Percentiles rank a stretch among this genome's conserved stretches.
These are phyloP conservation scores for Colletotrichum shisoi DNA, from an alignment of 2,329 filamentous ascomycete species.

Conservation along the genomic window DNA sequence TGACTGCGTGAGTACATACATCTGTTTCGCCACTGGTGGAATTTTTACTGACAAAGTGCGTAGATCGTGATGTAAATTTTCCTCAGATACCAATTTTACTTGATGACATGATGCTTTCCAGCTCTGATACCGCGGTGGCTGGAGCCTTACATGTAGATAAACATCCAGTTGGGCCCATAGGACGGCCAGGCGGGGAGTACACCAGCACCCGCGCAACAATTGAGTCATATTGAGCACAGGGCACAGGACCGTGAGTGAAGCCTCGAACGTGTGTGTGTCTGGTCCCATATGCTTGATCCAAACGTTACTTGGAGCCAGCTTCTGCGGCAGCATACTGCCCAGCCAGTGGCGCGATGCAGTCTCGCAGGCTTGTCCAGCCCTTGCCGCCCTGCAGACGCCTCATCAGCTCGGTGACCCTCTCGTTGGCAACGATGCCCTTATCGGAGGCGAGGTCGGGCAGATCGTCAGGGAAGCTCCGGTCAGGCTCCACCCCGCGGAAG, in stretches of 20 bases:
- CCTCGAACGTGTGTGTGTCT: neutral
- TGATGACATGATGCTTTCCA: conserved; percentile 33
- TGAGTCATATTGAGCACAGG: conserved; percentile 10
- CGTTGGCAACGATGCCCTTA: conserved; percentile 25
- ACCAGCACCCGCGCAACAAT: conserved; percentile 27
- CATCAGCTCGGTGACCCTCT: conserved; percentile 14
- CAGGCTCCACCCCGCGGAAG: conserved; percentile 15
- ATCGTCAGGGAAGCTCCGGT: conserved; percentile 15
- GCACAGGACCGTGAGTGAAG: neutral
- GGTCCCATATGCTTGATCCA: no score
- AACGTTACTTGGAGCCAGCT: neutral
- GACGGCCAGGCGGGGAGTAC: conserved; percentile 17
- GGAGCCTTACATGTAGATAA: conserved; percentile 32
- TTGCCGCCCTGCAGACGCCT: neutral
- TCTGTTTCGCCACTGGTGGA: neutral
- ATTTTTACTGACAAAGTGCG: neutral
- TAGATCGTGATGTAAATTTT: conserved; percentile 38
- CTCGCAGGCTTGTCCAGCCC: conserved; percentile 20
- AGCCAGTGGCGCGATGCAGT: conserved; percentile 14
- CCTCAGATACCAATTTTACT: conserved; percentile 34
- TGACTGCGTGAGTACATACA: conserved; percentile 77
- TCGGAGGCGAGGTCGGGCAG: conserved; percentile 16
- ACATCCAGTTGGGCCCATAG: conserved; percentile 8
- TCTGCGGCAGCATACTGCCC: conserved; percentile 19
- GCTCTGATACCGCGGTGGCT: conserved; percentile 13